These are phyloP conservation scores for Aspergillus heteromorphus DNA, from an alignment of 495 filamentous ascomycete genomes.

Conservation along the genomic window DNA sequence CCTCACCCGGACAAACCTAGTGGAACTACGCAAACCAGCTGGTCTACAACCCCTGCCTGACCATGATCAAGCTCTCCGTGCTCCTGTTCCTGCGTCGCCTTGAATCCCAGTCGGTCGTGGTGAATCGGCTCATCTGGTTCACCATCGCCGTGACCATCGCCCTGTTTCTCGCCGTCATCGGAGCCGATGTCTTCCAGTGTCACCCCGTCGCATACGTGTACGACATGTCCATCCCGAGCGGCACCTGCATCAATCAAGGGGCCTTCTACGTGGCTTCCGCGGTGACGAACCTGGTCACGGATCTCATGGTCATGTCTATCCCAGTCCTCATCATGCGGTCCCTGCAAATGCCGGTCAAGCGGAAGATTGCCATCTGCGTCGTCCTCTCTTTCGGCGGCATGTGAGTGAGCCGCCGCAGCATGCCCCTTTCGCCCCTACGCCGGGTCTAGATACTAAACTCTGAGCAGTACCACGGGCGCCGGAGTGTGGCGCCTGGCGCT, in stretches of 20 bases:
- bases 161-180: conserved; percentile 49
- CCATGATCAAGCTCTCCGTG: conserved; percentile 53
- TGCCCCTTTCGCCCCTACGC: no score
- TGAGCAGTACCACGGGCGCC: conserved; percentile 45
- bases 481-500: conserved; percentile 27
- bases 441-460: no score
- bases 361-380: conserved; percentile 23
- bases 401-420: no score
- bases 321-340: not conserved
- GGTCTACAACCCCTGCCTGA: conserved; percentile 59
- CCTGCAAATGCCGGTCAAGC: not conserved
- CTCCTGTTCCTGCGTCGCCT: conserved; percentile 48
- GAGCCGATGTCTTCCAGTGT: conserved; percentile 57
- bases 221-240: not conserved
- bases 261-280: not conserved
- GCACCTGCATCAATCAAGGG: not conserved
- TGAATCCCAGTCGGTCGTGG: conserved; percentile 25
- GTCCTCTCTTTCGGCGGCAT: conserved; percentile 38
- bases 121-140: conserved; percentile 35
- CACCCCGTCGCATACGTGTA: conserved; percentile 41
- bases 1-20: not conserved
- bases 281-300: not conserved
- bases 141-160: conserved; percentile 45
- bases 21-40: conserved; percentile 53
- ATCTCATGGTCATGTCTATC: not conserved